Evolutionary conservation across 345 rosid species (phyloP), one percentile per base, ranked within the genome.

Genomic region (Hibiscus mutabilis): DNA sequence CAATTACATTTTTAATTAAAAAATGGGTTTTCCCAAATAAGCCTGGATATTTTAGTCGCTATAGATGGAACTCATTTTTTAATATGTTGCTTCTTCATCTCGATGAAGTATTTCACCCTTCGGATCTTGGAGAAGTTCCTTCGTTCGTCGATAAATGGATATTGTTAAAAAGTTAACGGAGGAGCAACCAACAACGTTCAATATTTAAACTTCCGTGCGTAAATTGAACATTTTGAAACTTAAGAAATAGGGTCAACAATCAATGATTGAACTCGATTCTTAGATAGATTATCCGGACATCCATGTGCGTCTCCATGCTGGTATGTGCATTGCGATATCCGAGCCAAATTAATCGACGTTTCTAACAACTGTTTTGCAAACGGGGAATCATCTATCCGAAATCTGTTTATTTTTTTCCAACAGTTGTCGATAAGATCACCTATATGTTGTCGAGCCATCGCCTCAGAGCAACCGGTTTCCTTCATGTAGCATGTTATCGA

Each of bases 241-340:
- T 27, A 0, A 27, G 70, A 29, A 59, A 82, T 65, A 5, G 86
- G 82, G 1, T 82, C 76, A 66, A 83, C 19, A 53, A 82, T 71
- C 24, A 83, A 19, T 3, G 83, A 78, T 1, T 31, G 44, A 59
- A 84, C 72, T 4, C 73, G 58, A 9, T 60, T 78, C 63, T 63
- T 79, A 0, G 81, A 73, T 42, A 15, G 29, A 3, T 10, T 21
- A 60, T 82, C 81, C 2, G 81, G 84, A 21, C 75, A 60, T 56
- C 85, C 83, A 58, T 82, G 87, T 6, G 57, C 79, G 73, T 86
- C 84, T 61, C 86, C 88, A 6, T 78, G 5, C 2, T 81, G 85
- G 62, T 84, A 84, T 5, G 42, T 51, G 62, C 71, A 74, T 2
- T 81, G 80, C 1, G 80, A 37, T 7, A 75, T 78, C 11, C 83